Evolutionary conservation across 2,329 filamentous ascomycete species (phyloP).

Genomic region (Juglanconis juglandina): DNA sequence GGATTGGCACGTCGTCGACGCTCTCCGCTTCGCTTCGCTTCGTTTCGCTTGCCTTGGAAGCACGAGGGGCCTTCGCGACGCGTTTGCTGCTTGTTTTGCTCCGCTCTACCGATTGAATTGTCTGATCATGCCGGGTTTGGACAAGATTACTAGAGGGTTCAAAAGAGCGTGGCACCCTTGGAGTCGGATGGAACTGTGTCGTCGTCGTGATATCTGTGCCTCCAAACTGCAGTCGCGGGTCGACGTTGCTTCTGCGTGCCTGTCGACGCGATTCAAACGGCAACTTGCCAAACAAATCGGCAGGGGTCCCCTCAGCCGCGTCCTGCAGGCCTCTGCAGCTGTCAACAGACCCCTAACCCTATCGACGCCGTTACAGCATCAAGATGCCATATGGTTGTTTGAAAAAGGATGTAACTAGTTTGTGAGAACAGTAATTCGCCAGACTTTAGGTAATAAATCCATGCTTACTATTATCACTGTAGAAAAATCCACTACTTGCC

Average conservation of each 20-base stretch:
- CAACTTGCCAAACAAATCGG: conserved; percentile 7
- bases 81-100: background rate
- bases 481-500: too few relatives aligned
- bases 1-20: background rate
- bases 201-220: background rate
- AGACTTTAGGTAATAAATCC: too few relatives aligned
- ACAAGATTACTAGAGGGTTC: background rate
- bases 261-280: conserved; percentile 12
- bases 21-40: too few relatives aligned
- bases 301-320: conserved; percentile 5
- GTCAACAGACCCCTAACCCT: background rate
- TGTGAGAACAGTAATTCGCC: too few relatives aligned
- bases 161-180: background rate
- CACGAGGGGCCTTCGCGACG: background rate
- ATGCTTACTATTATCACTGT: too few relatives aligned
- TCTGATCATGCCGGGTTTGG: background rate
- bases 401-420: too few relatives aligned
- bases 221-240: background rate
- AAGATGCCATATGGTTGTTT: too few relatives aligned
- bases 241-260: background rate
- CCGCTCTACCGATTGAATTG: background rate
- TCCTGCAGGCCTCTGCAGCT: conserved; percentile 1
- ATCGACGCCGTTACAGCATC: too few relatives aligned
- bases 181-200: background rate
- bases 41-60: background rate